These are phyloP conservation scores for Claviceps arundinis DNA, from an alignment of 2,329 filamentous ascomycete species.

Conservation along the genomic window DNA sequence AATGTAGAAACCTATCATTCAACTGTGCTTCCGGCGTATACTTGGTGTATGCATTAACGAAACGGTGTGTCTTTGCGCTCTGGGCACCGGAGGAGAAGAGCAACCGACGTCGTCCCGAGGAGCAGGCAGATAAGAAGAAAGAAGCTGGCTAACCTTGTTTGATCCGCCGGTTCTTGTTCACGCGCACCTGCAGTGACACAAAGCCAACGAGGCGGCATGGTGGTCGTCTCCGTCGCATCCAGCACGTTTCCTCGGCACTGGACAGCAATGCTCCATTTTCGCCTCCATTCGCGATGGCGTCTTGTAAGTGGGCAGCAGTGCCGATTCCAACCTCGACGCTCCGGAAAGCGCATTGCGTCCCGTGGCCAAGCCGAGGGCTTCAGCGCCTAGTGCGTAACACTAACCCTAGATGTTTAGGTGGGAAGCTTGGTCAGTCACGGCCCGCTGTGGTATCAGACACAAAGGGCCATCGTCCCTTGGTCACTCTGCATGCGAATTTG, in stretches of 20 bases:
- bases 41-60: too few relatives aligned
- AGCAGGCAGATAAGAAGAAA: not conserved
- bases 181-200: not conserved
- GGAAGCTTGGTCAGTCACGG: too few relatives aligned
- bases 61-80: not conserved
- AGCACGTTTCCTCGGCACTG: not conserved
- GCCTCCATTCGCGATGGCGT: not conserved
- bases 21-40: too few relatives aligned
- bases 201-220: not conserved
- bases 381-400: too few relatives aligned
- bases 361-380: not conserved
- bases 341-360: not conserved
- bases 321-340: not conserved
- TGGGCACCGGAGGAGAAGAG: not conserved
- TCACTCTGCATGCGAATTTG: not conserved
- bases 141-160: not conserved
- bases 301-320: not conserved
- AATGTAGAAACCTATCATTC: too few relatives aligned
- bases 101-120: not conserved
- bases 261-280: not conserved
- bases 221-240: constrained; percentile 1
- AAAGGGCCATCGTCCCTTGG: not conserved
- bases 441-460: too few relatives aligned
- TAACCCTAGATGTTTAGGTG: too few relatives aligned
- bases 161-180: not conserved